A percentile compares a stretch with the other conserved stretches of the same genome.
Conservation (phyloP, 306 rosid species). For the Quercus mongolica region DNA sequence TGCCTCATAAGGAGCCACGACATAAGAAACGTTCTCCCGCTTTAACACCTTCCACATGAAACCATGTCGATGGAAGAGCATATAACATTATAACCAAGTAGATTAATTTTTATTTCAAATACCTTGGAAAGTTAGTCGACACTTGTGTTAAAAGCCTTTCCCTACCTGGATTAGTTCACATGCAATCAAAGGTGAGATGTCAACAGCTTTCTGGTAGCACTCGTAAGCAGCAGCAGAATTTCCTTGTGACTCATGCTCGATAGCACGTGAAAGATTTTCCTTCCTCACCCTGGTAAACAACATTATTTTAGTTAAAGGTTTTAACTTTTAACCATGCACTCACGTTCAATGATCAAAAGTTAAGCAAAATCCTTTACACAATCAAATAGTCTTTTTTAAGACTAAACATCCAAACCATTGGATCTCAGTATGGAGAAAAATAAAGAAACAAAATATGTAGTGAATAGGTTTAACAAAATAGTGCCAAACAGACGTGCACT, state of each 20-base stretch:
- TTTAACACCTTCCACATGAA: constrained; percentile 60
- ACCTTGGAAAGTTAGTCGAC: constrained; percentile 7
- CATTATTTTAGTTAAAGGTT: constrained; percentile 1
- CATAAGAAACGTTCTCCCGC: constrained; percentile 62
- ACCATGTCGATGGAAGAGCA: constrained; percentile 3
- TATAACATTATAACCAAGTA: background rate
- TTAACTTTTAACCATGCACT: background rate
- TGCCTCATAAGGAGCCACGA: constrained; percentile 98
- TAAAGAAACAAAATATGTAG: background rate
- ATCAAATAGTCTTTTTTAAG: background rate
- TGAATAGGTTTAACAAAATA: too few species aligned
- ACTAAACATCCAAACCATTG: background rate
- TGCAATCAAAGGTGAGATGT: constrained; percentile 83
- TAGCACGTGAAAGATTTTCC: constrained; percentile 83
- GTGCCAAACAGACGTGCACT: background rate
- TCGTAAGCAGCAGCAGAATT: constrained; percentile 82
- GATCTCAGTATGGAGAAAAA: background rate
- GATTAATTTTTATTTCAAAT: background rate
- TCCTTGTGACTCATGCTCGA: constrained; percentile 70
- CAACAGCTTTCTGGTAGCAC: constrained; percentile 97
- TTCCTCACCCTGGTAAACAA: constrained; percentile 55
- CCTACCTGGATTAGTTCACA: constrained; percentile 69
- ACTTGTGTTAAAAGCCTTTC: background rate
- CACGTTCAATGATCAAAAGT: background rate
- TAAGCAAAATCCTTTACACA: background rate